A percentile compares a stretch with the other conserved stretches of the same genome.
phyloP scores from a whole-genome alignment of 2,329 filamentous ascomycete species.

The Fusarium dimerum region DNA sequence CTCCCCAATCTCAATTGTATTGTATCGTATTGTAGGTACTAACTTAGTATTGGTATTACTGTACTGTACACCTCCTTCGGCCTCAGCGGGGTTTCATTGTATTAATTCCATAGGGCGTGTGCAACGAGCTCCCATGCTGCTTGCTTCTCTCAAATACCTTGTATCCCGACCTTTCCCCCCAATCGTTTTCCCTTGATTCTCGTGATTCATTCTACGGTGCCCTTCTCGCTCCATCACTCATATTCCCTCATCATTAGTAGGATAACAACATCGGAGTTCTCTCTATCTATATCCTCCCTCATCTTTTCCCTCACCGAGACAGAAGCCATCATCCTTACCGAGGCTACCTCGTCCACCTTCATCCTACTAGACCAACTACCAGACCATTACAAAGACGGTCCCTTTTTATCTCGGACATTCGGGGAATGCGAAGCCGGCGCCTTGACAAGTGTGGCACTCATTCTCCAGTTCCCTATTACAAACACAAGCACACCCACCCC shows the following conservation, averaged over 20 bases:
- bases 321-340: not conserved
- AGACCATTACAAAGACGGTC: constrained; percentile 1
- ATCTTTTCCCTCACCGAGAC: not conserved
- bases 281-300: not conserved
- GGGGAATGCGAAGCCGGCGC: constrained; percentile 17
- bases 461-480: not conserved
- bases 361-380: constrained; percentile 2
- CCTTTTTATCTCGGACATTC: constrained; percentile 13
- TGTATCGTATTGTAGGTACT: no score
- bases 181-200: not conserved
- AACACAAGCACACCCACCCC: not conserved
- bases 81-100: no score
- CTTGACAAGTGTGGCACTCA: constrained; percentile 14
- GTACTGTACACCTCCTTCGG: no score
- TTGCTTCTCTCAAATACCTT: not conserved
- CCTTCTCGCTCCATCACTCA: not conserved
- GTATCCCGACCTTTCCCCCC: not conserved
- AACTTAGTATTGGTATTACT: no score
- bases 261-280: no score
- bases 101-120: not conserved
- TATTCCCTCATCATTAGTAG: no score
- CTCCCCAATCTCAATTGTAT: no score
- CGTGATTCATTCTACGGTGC: not conserved
- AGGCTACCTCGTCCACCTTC: not conserved
- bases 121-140: not conserved